Base-by-base conservation (phyloP, 371 early-diverging fungal species). In the Mortierella sp. region DNA sequence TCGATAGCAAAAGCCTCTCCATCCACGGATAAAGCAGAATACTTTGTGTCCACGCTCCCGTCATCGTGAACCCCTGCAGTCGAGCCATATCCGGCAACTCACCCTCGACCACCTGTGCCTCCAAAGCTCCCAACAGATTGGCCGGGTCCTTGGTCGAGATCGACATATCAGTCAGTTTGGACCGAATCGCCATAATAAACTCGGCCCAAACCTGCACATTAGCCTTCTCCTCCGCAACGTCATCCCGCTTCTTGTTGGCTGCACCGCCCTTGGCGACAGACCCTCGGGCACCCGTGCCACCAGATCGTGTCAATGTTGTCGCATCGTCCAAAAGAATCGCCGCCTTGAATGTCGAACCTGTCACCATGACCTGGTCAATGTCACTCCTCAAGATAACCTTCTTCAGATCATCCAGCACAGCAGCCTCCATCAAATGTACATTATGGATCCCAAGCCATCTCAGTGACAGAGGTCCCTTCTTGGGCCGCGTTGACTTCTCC, bases 401-500 rank as follows among this genome's bases (percentile, higher is more conserved):
- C 44, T 59, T 76, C 51, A 83, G 54, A 54, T 80, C 80, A 28
- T 83, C 83, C 26, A 80, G 13, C 11, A 80, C 75, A 4, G 64
- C 55, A 0, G 53, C 46, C 40, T 83, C 80, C 43, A 76, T 19
- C 28, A 72, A 43, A 14, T 75, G 77, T 8, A 44, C 61, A 44
- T 77, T 78, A 31, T 53, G 26, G 21, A 84, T 54, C 8, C 26
- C 14, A 16, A 84, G 40, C 24, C 50, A 34, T n/a, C 37, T 16
- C 14, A 84, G 55, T 51, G 80, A 78, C 73, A 84, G 61, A 0
- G 80, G 84, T n/a, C 84, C 84, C 54, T 78, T 84, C 67, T 75
- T 80, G 69, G 75, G 78, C 46, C 84, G 77, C 5, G 77, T 72
- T 14, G 57, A 51, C 57, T 75, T 80, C n/a, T 84, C 84, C 54